These are phyloP conservation scores for Litsea cubeba DNA, from an alignment of 164 flowering plant genomes.

Conservation along the genomic window DNA sequence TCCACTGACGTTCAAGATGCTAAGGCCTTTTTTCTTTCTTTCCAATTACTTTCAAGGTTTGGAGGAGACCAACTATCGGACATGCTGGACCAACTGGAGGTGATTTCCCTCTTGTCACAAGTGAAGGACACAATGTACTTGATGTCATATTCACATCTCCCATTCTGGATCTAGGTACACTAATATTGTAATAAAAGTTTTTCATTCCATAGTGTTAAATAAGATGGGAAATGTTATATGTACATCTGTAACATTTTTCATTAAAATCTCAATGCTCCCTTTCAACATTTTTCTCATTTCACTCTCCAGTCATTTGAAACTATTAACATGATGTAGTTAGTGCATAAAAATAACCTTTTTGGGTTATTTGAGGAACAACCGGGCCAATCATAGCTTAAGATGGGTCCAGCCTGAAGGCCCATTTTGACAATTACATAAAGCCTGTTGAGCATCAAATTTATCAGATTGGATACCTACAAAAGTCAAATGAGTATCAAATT, in stretches of 20 bases:
- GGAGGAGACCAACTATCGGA: conserved; percentile 62
- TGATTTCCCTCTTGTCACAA: conserved; percentile 61
- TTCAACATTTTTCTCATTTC: background rate
- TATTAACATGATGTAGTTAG: background rate
- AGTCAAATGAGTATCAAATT: no score
- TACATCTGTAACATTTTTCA: background rate
- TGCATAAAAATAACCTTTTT: no score
- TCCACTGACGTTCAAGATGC: background rate
- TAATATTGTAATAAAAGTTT: background rate
- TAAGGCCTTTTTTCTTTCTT: background rate
- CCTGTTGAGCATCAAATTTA: no score
- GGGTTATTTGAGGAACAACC: no score
- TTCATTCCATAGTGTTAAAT: background rate
- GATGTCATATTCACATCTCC: conserved; percentile 73
- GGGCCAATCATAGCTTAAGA: no score
- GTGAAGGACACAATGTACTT: conserved; percentile 63
- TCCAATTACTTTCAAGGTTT: conserved; percentile 38
- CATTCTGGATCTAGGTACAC: conserved; percentile 46
- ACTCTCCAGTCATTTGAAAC: background rate
- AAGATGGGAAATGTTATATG: background rate
- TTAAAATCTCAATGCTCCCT: background rate
- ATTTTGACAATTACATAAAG: no score
- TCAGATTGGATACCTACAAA: no score
- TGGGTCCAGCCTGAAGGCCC: no score
- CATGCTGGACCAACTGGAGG: conserved; percentile 59